phyloP scores from a whole-genome alignment of 1,284 basidiomycete species.

The Ustilago trichophora region DNA sequence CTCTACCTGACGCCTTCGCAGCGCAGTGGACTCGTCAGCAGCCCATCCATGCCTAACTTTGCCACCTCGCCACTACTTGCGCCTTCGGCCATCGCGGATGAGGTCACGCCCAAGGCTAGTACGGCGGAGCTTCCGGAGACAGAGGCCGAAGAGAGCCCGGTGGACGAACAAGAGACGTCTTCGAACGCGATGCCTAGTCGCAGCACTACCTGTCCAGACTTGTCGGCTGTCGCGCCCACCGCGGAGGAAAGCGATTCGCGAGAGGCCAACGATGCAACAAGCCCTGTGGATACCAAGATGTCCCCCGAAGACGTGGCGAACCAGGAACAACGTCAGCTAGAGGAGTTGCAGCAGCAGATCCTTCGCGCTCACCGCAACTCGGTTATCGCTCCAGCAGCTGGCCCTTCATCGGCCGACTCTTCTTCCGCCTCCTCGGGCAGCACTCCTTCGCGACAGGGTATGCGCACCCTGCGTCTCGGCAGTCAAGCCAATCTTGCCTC shows the following conservation, averaged over 20 bases:
- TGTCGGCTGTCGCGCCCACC: neutral
- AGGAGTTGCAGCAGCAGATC: constrained; percentile 36
- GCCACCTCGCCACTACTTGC: constrained; percentile 12
- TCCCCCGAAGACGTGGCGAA: constrained; percentile 4
- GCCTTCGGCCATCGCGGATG: constrained; percentile 17
- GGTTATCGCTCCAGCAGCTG: constrained; percentile 13
- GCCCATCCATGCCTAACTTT: constrained; percentile 43
- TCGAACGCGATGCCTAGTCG: constrained; percentile 15
- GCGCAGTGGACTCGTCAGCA: constrained; percentile 22
- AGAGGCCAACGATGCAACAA: neutral
- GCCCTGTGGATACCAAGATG: neutral
- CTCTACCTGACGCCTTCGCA: constrained; percentile 47
- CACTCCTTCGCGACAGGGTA: constrained; percentile 43
- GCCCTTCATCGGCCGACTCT: constrained; percentile 1
- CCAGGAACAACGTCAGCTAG: constrained; percentile 34
- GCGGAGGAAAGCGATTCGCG: neutral
- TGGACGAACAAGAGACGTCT: constrained; percentile 2
- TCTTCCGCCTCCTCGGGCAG: constrained; percentile 14
- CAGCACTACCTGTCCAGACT: constrained; percentile 33
- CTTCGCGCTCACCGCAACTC: constrained; percentile 41
- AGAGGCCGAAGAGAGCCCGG: constrained; percentile 18
- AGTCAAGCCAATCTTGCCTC: constrained; percentile 40
- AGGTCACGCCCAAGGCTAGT: constrained; percentile 19
- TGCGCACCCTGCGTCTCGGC: constrained; percentile 57
- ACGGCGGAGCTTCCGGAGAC: constrained; percentile 6